A percentile compares a stretch with the other conserved stretches of the same genome.
Conservation (phyloP, 805 yeast genomes). For the Soucietia sequanensis region DNA sequence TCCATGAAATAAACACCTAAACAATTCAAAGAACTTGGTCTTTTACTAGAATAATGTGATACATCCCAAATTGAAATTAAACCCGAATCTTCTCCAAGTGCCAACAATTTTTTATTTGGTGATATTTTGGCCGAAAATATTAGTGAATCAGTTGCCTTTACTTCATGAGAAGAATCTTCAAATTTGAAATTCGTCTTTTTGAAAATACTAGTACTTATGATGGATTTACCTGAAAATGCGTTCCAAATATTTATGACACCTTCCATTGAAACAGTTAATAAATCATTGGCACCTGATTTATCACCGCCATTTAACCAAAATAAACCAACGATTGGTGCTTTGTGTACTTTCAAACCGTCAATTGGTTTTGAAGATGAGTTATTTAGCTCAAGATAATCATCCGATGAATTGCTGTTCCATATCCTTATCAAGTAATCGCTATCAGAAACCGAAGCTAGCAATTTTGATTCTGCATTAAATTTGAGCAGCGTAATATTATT, state of each 20-base stretch:
- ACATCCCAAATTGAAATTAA: constrained; percentile 54
- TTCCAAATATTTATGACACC: constrained; percentile 73
- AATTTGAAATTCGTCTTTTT: constrained; percentile 21
- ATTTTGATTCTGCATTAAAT: constrained; percentile 50
- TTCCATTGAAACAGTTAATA: constrained; percentile 63
- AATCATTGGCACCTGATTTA: constrained; percentile 22
- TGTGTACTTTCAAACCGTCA: no score
- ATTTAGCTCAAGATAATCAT: constrained; percentile 42
- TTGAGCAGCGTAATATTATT: constrained; percentile 54
- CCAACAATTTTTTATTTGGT: constrained; percentile 47
- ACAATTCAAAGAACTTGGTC: constrained; percentile 19
- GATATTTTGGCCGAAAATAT: constrained; percentile 56
- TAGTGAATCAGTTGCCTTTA: constrained; percentile 46
- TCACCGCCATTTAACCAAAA: constrained; percentile 59
- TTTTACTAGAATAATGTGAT: constrained; percentile 8
- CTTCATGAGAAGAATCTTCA: constrained; percentile 3
- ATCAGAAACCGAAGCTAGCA: constrained; percentile 75
- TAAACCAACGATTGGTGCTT: constrained; percentile 54
- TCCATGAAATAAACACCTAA: constrained; percentile 21
- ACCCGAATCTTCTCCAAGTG: constrained; percentile 68
- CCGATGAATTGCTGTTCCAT: constrained; percentile 68
- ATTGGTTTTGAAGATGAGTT: constrained; percentile 11
- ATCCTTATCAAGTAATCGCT: constrained; percentile 64
- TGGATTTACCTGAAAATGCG: constrained; percentile 38
- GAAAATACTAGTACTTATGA: constrained; percentile 33